Base-by-base conservation (phyloP, 2,329 filamentous ascomycete genomes). In the Paracoccidioides brasiliensis region DNA sequence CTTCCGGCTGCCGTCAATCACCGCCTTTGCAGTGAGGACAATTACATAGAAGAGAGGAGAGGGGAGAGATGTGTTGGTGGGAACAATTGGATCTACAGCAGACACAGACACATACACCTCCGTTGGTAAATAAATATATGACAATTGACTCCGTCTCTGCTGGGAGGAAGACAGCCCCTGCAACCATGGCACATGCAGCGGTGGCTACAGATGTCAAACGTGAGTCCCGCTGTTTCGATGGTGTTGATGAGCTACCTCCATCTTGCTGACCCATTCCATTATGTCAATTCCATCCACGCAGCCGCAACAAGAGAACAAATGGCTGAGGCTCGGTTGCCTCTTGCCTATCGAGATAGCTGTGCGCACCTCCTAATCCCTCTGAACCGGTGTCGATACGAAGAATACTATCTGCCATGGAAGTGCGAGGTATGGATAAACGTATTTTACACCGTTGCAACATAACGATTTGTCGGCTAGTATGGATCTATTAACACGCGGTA, bases 351-450 rank as follows among this genome's bases (percentile, higher is more conserved):
- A 70, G 93, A 98, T 75, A 90, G 85, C 75, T 98, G 93, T 77
- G 93, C 90, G 60, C 84, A 93, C 74, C 85, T 98, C 49, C 78
- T 97, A 60, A 96, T 97, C 61, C 93, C 93, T 14, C 80, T 98
- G 64, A 98, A 98, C 78, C 86, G 86, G 68, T 98, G 93, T 80
- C 90, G 93, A 60, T 81, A 82, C 74, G 85, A 94, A 64, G 86
- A 89, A 60, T 97, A 86, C 78, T 98, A 95, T 73, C 76, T 96
- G 66, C 90, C 90, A 15, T 98, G 93, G 93, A 96, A 95, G 80
- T 98, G 93, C 74, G 83, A 88, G 81, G 93, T 97, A 80, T 37
- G 52, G 37, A 32, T 28, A 37, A 7, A 12, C 4, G 4, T 9
- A 9, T 3, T 37, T 3, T 32, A 37, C 5, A n/a, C 5, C 32